Conservation (phyloP, 2,329 filamentous ascomycete genomes). For the Neonectria magnoliae region DNA sequence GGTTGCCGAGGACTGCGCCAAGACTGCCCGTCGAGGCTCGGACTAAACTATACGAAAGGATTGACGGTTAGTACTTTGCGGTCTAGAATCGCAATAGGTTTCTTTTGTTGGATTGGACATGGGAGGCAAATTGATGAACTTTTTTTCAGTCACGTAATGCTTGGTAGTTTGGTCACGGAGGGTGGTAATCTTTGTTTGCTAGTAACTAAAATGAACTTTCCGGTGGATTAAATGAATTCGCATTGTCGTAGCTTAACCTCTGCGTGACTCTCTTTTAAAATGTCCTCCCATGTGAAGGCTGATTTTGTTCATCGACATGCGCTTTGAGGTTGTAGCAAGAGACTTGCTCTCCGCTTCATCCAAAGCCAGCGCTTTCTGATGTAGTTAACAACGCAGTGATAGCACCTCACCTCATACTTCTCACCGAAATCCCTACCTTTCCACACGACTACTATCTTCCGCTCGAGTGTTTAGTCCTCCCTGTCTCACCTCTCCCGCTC, state of each 20-base stretch:
- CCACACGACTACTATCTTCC: neutral
- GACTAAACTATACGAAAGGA: neutral
- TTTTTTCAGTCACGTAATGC: neutral
- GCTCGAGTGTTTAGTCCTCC: neutral
- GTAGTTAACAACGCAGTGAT: too few species aligned
- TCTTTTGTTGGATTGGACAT: neutral
- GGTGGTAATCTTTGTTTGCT: neutral
- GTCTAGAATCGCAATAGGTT: neutral
- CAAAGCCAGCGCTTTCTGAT: neutral
- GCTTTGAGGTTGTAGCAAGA: neutral
- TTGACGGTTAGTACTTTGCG: neutral
- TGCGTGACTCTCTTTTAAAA: neutral
- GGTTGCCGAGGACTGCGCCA: constrained; percentile 33
- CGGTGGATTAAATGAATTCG: neutral
- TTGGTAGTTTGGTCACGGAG: neutral
- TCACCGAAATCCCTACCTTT: neutral
- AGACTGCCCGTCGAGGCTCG: neutral
- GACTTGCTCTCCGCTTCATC: neutral
- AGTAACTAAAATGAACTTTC: neutral
- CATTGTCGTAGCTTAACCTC: neutral
- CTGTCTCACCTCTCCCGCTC: neutral
- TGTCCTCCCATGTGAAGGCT: too few species aligned
- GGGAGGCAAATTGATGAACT: neutral
- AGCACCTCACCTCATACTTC: neutral
- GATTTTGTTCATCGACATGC: too few species aligned